A percentile compares a stretch with the other conserved stretches of the same genome.
These are phyloP conservation scores for Verticillium dahliae DNA, from an alignment of 2,329 filamentous ascomycete genomes.

Conservation along the genomic window DNA sequence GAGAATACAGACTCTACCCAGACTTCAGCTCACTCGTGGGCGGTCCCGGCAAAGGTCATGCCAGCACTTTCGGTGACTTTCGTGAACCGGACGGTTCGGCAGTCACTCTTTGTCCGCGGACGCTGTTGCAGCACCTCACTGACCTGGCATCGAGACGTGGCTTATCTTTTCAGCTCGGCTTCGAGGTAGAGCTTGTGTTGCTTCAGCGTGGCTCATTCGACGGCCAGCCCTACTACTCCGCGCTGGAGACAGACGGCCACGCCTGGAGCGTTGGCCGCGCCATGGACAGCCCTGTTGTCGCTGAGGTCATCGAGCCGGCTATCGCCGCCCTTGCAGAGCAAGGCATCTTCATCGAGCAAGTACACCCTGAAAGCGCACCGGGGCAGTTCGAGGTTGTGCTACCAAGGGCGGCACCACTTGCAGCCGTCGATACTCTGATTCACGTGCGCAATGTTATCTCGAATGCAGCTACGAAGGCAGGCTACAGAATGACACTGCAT, in stretches of 20 bases:
- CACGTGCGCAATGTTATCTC: slow-evolving; percentile 65
- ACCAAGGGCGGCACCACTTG: slow-evolving; percentile 52
- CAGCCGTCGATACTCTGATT: slow-evolving; percentile 65
- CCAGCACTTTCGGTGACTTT: slow-evolving; percentile 64
- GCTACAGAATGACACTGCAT: slow-evolving; percentile 64
- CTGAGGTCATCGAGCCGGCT: slow-evolving; percentile 60
- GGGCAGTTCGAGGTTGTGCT: slow-evolving; percentile 77
- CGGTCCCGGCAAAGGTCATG: slow-evolving; percentile 53
- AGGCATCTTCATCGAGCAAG: slow-evolving; percentile 62
- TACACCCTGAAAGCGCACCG: slow-evolving; percentile 66
- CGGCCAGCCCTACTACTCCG: slow-evolving; percentile 26
- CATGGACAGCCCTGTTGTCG: slow-evolving; percentile 50
- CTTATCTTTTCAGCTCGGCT: slow-evolving; percentile 62
- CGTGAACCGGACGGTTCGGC: slow-evolving; percentile 44
- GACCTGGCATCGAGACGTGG: slow-evolving; percentile 42
- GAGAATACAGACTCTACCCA: slow-evolving; percentile 60
- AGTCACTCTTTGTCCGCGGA: slow-evolving; percentile 57
- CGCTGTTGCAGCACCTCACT: slow-evolving; percentile 50
- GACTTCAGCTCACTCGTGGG: slow-evolving; percentile 56
- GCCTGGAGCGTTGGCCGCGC: slow-evolving; percentile 63
- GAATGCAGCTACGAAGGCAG: slow-evolving; percentile 54
- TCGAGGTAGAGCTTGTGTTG: slow-evolving; percentile 77
- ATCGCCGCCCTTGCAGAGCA: slow-evolving; percentile 50
- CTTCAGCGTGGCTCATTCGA: slow-evolving; percentile 39
- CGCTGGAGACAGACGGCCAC: slow-evolving; percentile 55